These are phyloP conservation scores for Dryas alaskensis DNA, from an alignment of 306 rosid genomes.

Conservation along the genomic window DNA sequence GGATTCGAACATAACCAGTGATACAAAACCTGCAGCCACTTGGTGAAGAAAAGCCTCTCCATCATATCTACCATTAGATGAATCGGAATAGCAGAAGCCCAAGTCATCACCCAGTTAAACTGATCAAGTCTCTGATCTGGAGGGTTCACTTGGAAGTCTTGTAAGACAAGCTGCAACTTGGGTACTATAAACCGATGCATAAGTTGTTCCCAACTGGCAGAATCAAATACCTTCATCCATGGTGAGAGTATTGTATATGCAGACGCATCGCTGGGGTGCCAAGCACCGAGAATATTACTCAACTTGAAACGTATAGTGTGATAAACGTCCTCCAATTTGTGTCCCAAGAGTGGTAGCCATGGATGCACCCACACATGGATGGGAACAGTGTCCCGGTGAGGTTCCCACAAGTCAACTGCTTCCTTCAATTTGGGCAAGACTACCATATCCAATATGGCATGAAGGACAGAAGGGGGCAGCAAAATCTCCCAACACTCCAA, in stretches of 20 bases:
- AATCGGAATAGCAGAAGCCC: conserved; percentile 79
- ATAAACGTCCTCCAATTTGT: conserved; percentile 72
- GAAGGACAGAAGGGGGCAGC: conserved; percentile 66
- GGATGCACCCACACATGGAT: conserved; percentile 96
- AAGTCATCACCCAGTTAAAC: conserved; percentile 79
- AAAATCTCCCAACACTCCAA: conserved; percentile 79
- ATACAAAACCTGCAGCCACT: conserved; percentile 84
- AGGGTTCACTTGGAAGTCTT: conserved; percentile 90
- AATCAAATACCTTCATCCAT: conserved; percentile 82
- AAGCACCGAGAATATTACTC: conserved; percentile 81
- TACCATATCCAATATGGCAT: conserved; percentile 58
- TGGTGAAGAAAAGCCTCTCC: conserved; percentile 72
- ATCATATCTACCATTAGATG: conserved; percentile 88
- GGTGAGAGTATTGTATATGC: conserved; percentile 82
- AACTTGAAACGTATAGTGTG: conserved; percentile 75
- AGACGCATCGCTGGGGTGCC: conserved; percentile 92
- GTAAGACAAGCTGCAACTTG: conserved; percentile 77
- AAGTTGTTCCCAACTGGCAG: conserved; percentile 87
- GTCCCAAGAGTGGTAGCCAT: conserved; percentile 83
- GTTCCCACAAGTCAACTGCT: conserved; percentile 92
- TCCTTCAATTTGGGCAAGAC: conserved; percentile 72
- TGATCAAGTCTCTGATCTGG: conserved; percentile 79
- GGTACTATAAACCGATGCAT: conserved; percentile 84
- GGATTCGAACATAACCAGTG: conserved; percentile 84
- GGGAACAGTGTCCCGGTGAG: conserved; percentile 84